Evolutionary conservation across 1,284 basidiomycete genomes (phyloP), one percentile per base, ranked within the genome.

Genomic region (Sanghuangporus baumii): DNA sequence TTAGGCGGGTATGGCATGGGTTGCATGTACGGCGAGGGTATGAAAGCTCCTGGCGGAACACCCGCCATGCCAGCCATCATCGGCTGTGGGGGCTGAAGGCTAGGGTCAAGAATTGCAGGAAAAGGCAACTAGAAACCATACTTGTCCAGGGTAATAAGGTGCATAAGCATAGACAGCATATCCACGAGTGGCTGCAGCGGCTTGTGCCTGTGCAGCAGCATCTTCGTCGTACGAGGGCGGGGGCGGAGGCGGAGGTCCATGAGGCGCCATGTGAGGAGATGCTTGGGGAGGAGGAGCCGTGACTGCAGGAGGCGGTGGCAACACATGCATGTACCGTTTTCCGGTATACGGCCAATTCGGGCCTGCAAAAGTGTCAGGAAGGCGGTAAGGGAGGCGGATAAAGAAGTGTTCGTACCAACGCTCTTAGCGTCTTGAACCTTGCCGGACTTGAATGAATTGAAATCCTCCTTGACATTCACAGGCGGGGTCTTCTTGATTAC

Each of bases 391-490:
- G 38, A 26, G 55, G 2, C 34, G 50, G n/a, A 61, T 3, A 47
- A 23, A 14, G 56, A 47, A 59, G 48, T 56, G 16, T 36, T 82
- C 91, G 69, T 71, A 93, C 93, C 76, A 67, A 93, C 82, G 68
- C 84, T 80, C 26, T 82, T 76, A 11, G 93, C 85, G 64, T 92
- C 89, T 6, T 81, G 82, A 60, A 94, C 74, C 41, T 93, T 94
- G 72, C 83, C 84, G 70, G 87, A 84, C 76, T 94, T 94, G 81
- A 94, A 96, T 31, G 94, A 93, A 75, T 95, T 96, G 74, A 97
- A 98, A 70, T 97, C 95, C 69, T 96, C 92, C 75, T 94, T 91
- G 69, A 94, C 82, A 71, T 93, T 89, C 50, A 94, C 85, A 20
- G 83, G 78, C 6, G 78, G 74, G 50, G 78, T 79, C 75, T 90